Evolutionary conservation across 805 yeast species (phyloP).

Genomic region (Candida succiphila): DNA sequence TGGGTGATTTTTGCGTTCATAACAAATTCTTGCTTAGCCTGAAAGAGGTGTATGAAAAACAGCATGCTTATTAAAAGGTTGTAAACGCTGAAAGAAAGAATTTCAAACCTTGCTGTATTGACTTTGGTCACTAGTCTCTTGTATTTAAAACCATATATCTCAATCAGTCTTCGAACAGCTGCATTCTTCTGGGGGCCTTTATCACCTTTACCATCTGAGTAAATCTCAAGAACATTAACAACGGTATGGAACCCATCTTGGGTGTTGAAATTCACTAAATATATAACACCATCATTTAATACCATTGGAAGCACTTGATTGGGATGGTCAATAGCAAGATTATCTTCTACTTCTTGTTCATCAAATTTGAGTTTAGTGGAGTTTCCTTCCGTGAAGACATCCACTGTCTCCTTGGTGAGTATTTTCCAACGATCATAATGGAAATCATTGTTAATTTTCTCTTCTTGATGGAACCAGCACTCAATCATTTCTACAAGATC

Average conservation of each 20-base stretch:
- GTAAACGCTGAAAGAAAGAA: constrained; percentile 12
- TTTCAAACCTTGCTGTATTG: constrained; percentile 10
- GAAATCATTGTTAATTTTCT: constrained; percentile 2
- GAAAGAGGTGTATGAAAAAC: constrained; percentile 18
- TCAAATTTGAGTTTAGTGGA: constrained; percentile 20
- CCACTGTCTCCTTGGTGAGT: constrained; percentile 16
- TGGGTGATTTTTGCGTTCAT: constrained; percentile 10
- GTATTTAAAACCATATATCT: constrained; percentile 21
- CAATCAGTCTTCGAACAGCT: constrained; percentile 19
- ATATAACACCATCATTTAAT: constrained; percentile 18
- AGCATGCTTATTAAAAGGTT: constrained; percentile 16
- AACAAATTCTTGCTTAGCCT: constrained; percentile 13
- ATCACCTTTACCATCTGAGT: constrained; percentile 5
- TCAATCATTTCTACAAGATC: constrained; percentile 21
- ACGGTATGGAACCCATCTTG: constrained; percentile 8
- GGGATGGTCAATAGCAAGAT: constrained; percentile 14
- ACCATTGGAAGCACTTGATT: constrained; percentile 23
- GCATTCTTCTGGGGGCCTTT: constrained; percentile 17
- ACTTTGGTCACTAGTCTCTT: constrained; percentile 15
- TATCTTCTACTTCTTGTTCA: constrained; percentile 17
- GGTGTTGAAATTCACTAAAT: constrained; percentile 17
- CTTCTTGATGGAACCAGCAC: constrained; percentile 12
- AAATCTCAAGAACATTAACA: constrained; percentile 17
- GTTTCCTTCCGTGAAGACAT: constrained; percentile 16
- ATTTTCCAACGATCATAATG: constrained; percentile 12